Percentiles rank a stretch among this genome's conserved stretches.
phyloP scores from a whole-genome alignment of 2,329 filamentous ascomycete species.

The Elsinoe batatas region DNA sequence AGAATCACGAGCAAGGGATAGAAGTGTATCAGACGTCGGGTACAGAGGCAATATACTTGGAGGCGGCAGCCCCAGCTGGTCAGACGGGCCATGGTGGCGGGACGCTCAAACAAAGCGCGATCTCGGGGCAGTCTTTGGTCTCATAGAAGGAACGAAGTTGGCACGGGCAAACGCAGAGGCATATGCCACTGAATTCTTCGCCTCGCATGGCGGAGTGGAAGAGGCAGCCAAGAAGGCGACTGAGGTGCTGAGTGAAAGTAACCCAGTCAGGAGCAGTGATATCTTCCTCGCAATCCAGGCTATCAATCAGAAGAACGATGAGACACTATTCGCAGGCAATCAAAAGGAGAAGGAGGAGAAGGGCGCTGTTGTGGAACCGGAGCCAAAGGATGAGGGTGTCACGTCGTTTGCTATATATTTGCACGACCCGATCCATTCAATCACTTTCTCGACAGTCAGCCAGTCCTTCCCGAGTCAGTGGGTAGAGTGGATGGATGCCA shows the following conservation, averaged over 20 bases:
- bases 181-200: slow-evolving; percentile 78
- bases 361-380: slow-evolving; percentile 43
- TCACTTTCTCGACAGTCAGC: slow-evolving; percentile 73
- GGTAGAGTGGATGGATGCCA: slow-evolving; percentile 75
- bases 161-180: slow-evolving; percentile 80
- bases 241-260: slow-evolving; percentile 68
- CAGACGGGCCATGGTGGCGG: slow-evolving; percentile 95
- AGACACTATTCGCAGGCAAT: slow-evolving; percentile 57
- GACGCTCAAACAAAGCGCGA: slow-evolving; percentile 54
- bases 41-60: slow-evolving; percentile 39
- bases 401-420: slow-evolving; percentile 69
- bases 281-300: slow-evolving; percentile 95
- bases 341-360: slow-evolving; percentile 42
- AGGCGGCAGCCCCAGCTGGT: slow-evolving; percentile 58
- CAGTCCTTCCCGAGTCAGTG: slow-evolving; percentile 77
- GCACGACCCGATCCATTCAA: slow-evolving; percentile 81
- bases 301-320: slow-evolving; percentile 54
- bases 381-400: slow-evolving; percentile 41
- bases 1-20: slow-evolving; percentile 56
- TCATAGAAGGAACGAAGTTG: slow-evolving; percentile 82
- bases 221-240: slow-evolving; percentile 69
- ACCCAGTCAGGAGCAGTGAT: slow-evolving; percentile 85
- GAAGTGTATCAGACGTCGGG: slow-evolving; percentile 52
- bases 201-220: slow-evolving; percentile 66
- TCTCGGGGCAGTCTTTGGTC: slow-evolving; percentile 67